phyloP scores from a whole-genome alignment of 306 rosid species.

The Gillenia trifoliata region DNA sequence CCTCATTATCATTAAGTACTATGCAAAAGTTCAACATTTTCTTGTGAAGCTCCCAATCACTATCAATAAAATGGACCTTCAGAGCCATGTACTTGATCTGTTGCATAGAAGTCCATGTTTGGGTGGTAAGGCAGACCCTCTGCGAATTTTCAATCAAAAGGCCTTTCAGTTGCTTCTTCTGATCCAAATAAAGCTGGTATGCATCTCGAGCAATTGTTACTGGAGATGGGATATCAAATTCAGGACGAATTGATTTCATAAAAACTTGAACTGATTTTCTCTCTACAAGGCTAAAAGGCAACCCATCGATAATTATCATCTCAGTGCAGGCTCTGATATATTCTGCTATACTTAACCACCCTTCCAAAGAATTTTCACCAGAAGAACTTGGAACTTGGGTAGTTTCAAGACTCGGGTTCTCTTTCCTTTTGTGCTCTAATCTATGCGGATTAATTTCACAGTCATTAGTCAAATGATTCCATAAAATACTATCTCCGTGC shows the following conservation, averaged over 20 bases:
- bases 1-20: background rate
- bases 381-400: background rate
- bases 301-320: background rate
- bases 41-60: background rate
- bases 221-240: background rate
- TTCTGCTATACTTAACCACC: background rate
- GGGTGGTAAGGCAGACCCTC: background rate
- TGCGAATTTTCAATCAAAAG: background rate
- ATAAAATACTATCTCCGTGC: background rate
- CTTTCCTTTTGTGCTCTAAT: background rate
- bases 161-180: background rate
- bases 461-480: background rate
- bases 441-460: background rate
- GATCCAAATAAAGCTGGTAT: background rate
- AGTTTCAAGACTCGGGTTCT: background rate
- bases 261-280: background rate
- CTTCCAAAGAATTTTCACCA: background rate
- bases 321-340: background rate
- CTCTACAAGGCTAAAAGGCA: background rate
- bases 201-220: background rate
- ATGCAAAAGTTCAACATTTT: background rate
- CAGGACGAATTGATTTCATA: background rate
- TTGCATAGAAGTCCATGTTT: background rate
- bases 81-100: background rate
- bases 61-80: background rate